Base-by-base conservation (phyloP, 2,329 filamentous ascomycete genomes). In the Aspergillus thermomutatus region DNA sequence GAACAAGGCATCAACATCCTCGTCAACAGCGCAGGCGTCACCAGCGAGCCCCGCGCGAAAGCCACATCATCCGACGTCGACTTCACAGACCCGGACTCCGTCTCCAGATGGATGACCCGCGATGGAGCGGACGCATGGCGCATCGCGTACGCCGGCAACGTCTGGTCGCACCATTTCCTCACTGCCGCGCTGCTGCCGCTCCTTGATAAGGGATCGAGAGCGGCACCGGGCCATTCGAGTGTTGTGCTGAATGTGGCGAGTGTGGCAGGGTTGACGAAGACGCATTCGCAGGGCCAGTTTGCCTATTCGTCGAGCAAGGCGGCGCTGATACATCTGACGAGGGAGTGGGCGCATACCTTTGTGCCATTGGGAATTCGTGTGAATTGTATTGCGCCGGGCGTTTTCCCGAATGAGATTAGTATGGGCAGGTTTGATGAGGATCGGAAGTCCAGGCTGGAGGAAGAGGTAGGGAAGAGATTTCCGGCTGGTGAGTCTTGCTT, bases 361-460 rank as follows among this genome's bases (percentile, higher is more conserved):
- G 75, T 79, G n/a, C 75, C 78, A 43, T 75, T 84, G 50, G 82
- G 83, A 68, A 79, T 86, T 52, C 72, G 83, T 14, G 76, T 86
- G 60, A 86, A 86, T 68, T 77, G 73, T 49, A 83, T 86, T 60
- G 80, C 82, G 2, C 83, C 82, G 0, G 81, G 82, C 28, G 75
- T 84, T 3, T 85, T 85, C 66, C 82, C 82, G 0, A 79, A 76
- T 14, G 81, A 85, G 69, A 84, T 85, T 80, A 85, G 82, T 2
- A 77, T 82, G 0, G 73, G 77, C 5, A 77, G 78, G 49, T 80
- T 77, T 55, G 77, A 78, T 37, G 76, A 79, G 17, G 78, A 80
- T 60, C 80, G 84, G 72, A 85, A 84, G 76, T 80, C 75, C 28
- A 69, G 79, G 57, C 75, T 85, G 57, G 76, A 83, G 55, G 76